Base-by-base conservation (phyloP, 352 stramenopile genomes). In the Paralagenidium karlingii region DNA sequence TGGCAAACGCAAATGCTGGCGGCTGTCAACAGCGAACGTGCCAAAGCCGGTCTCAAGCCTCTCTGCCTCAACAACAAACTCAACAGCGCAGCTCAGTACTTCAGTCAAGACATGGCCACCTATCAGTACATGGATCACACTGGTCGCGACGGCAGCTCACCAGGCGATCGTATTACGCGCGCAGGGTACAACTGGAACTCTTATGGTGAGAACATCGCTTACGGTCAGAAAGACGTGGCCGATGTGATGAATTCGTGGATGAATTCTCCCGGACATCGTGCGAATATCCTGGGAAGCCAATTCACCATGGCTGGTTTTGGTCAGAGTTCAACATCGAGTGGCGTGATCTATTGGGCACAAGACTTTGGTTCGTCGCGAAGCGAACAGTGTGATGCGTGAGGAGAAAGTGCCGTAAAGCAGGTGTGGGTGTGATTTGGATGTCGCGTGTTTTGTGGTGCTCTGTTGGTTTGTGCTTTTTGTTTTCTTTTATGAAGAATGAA, bases 281-380 rank as follows among this genome's bases (percentile, higher is more conserved):
- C 47, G 8, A 81, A 77, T 41, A 59, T 81, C 29, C 37, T 81
- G 19, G 58, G 40, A 27, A 32, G 15, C 11, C 19, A 52, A 27
- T 56, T 33, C 43, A 34, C 56, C n/a, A 38, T 41, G 19, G 34
- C 30, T 1, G 54, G 45, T 1, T 52, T 53, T 30, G 50, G 45
- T 16, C 50, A 50, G 38, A 59, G 31, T 20, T 24, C 38, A 12
- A 47, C 40, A 16, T 25, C 25, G 32, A 40, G 9, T 4, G 55
- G 40, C 34, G 36, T 43, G 26, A 27, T 66, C 44, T 83, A 60
- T 44, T 81, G 69, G 64, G 79, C 64, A 22, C 66, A 83, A 38
- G 47, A 78, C 45, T 83, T 81, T 36, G 63, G 50, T 19, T 30
- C 22, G 21, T 20, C 39, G n/a, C 24, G 18, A 9, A 19, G 10